phyloP scores from a whole-genome alignment of 495 filamentous ascomycete genomes.

The Pyrenopolyporus hunteri region DNA sequence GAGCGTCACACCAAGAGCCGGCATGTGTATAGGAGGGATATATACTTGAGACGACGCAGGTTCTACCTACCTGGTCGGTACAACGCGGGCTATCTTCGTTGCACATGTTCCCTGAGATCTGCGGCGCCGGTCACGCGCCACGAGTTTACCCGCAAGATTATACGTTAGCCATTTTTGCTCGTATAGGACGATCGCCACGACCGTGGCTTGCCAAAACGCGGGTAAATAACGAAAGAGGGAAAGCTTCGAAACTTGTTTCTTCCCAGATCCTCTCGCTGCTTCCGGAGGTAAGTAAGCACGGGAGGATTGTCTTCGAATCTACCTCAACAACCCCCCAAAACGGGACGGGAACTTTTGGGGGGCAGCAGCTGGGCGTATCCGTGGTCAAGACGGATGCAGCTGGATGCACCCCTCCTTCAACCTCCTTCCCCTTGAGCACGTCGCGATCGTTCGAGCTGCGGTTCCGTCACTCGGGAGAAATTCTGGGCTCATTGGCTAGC shows the following conservation, averaged over 20 bases:
- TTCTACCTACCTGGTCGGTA: conserved; percentile 30
- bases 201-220: conserved; percentile 12
- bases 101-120: conserved; percentile 29
- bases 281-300: conserved; percentile 4
- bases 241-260: background rate
- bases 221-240: conserved; percentile 32
- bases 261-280: background rate
- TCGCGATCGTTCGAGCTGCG: background rate
- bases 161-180: conserved; percentile 16
- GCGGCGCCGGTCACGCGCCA: conserved; percentile 24
- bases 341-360: conserved; percentile 9
- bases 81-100: conserved; percentile 11
- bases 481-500: background rate
- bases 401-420: too few relatives aligned
- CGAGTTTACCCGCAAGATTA: conserved; percentile 34
- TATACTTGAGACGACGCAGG: conserved; percentile 31
- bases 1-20: conserved; percentile 5
- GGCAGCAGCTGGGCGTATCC: background rate
- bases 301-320: background rate
- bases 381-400: background rate
- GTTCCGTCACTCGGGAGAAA: conserved; percentile 4
- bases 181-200: conserved; percentile 6
- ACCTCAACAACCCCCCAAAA: background rate
- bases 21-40: conserved; percentile 3
- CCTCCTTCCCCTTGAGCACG: background rate